Conservation (phyloP, 106 monocot genomes). For the Allium cepa region DNA sequence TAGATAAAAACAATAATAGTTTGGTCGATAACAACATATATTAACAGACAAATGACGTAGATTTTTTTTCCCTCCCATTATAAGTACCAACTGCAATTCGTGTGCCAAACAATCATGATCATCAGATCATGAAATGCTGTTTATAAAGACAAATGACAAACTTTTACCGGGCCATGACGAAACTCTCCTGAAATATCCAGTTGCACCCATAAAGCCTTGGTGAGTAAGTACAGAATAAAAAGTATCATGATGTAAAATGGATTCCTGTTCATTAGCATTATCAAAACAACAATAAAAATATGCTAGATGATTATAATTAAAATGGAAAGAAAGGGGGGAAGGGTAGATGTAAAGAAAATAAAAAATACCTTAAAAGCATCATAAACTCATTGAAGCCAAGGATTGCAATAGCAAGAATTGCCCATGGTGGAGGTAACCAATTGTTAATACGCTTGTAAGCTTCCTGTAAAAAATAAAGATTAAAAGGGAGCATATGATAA, state of each 20-base stretch:
- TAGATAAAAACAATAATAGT: too few relatives aligned
- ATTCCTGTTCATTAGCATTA: conserved; percentile 39
- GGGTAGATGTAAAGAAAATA: not conserved
- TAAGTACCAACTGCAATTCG: too few relatives aligned
- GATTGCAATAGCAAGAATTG: conserved; percentile 39
- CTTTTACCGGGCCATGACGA: conserved; percentile 53
- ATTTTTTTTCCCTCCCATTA: too few relatives aligned
- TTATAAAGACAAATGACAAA: not conserved
- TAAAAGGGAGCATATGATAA: too few relatives aligned
- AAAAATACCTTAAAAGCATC: conserved; percentile 47
- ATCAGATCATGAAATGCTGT: not conserved
- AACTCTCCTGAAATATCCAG: conserved; percentile 47
- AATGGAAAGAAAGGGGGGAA: too few relatives aligned
- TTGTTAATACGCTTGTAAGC: conserved; percentile 47
- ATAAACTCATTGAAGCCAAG: conserved; percentile 79
- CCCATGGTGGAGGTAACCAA: conserved; percentile 71
- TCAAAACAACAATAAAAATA: not conserved
- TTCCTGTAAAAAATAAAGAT: conserved; percentile 28
- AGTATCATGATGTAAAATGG: conserved; percentile 44
- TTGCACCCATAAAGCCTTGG: conserved; percentile 47
- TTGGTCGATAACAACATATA: too few relatives aligned
- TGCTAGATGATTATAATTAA: too few relatives aligned
- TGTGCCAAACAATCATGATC: too few relatives aligned
- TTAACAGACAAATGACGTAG: too few relatives aligned
- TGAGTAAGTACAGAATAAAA: conserved; percentile 39